Percentiles rank a stretch among this genome's conserved stretches.
Evolutionary conservation across 2,329 filamentous ascomycete genomes (phyloP).

Genomic region (Xylariaceae sp.): DNA sequence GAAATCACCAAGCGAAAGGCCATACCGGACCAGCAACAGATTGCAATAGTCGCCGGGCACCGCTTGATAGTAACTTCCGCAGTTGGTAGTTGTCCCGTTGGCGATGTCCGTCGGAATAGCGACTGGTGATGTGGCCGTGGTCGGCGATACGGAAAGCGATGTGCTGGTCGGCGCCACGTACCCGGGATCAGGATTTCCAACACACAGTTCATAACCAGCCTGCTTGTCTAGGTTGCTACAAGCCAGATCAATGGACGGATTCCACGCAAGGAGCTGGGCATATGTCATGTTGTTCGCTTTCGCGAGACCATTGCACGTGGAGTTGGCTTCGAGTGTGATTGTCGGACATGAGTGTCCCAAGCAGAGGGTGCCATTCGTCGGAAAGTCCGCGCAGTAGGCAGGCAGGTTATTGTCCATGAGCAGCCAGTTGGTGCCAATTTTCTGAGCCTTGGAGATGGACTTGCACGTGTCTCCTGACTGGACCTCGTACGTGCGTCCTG

Average conservation of each 20-base stretch:
- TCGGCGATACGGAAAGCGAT: neutral
- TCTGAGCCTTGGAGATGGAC: slow-evolving; percentile 19
- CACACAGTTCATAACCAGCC: slow-evolving; percentile 32
- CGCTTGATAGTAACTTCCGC: slow-evolving; percentile 42
- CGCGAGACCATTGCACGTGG: slow-evolving; percentile 18
- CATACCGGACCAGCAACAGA: slow-evolving; percentile 39
- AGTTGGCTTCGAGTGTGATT: slow-evolving; percentile 4
- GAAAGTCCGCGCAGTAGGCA: slow-evolving; percentile 19
- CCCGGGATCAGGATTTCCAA: slow-evolving; percentile 19
- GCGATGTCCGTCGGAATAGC: slow-evolving; percentile 38
- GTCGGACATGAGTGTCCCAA: slow-evolving; percentile 25
- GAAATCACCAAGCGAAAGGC: slow-evolving; percentile 44
- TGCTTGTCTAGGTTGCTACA: slow-evolving; percentile 34
- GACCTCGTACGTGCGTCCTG: slow-evolving; percentile 10
- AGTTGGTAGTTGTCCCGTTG: slow-evolving; percentile 32
- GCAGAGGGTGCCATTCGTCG: slow-evolving; percentile 9
- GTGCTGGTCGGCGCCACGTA: slow-evolving; percentile 11
- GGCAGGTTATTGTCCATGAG: slow-evolving; percentile 23
- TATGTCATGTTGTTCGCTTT: slow-evolving; percentile 26
- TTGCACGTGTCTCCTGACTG: slow-evolving; percentile 17
- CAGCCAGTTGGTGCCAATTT: slow-evolving; percentile 26
- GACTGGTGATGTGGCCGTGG: slow-evolving; percentile 14
- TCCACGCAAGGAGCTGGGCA: slow-evolving; percentile 35
- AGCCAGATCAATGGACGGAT: slow-evolving; percentile 31
- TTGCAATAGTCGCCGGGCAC: slow-evolving; percentile 45